Conservation (phyloP, 2,329 filamentous ascomycete species). For the Xylaria polymorpha region DNA sequence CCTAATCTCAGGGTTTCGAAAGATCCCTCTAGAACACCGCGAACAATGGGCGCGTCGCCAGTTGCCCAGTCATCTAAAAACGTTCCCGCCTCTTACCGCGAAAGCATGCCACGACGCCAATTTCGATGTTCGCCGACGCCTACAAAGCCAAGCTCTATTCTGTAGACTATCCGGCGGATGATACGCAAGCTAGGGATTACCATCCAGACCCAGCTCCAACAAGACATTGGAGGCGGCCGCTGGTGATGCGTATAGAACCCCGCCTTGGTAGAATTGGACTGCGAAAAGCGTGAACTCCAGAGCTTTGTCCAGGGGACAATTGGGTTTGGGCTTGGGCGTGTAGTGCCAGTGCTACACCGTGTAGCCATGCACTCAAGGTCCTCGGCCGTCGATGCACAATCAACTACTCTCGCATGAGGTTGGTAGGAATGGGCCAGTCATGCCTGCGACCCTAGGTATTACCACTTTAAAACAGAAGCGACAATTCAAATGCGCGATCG, state of each 20-base stretch:
- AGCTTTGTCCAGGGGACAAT: not conserved
- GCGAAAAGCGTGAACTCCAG: not conserved
- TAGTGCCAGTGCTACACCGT: conserved; percentile 1
- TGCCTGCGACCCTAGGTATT: not conserved
- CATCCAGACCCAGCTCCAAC: not conserved
- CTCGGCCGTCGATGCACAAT: not conserved
- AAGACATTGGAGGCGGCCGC: not conserved
- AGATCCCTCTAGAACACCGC: not conserved
- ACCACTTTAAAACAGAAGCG: not conserved
- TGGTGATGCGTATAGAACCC: not conserved
- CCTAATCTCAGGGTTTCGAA: not conserved
- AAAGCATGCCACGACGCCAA: conserved; percentile 1
- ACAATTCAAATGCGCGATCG: not conserved
- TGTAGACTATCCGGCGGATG: not conserved
- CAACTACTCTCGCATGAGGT: not conserved
- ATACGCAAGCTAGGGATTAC: not conserved
- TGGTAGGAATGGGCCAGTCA: not conserved
- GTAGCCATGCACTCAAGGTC: not conserved
- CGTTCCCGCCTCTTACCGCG: not conserved
- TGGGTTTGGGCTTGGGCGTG: no score
- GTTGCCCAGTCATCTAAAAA: not conserved
- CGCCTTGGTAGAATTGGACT: not conserved
- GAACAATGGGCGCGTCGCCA: not conserved
- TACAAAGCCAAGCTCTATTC: not conserved
- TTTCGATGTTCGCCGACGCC: not conserved